These are phyloP conservation scores for Quercus dentata DNA, from an alignment of 306 rosid genomes.

Conservation along the genomic window DNA sequence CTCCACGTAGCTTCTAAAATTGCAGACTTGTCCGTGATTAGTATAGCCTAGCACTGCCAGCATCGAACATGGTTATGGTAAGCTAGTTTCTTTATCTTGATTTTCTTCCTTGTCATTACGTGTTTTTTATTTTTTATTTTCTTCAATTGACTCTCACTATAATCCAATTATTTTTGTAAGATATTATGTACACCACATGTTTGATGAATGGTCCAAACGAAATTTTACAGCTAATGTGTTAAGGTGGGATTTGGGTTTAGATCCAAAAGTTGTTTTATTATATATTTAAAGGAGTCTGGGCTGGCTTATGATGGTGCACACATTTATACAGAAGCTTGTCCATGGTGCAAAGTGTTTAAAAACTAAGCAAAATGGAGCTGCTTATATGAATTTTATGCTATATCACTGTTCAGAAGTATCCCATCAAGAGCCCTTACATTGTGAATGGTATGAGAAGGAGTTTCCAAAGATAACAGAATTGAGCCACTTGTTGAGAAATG, in stretches of 20 bases:
- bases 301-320: conserved; percentile 31
- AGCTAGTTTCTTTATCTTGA: not conserved
- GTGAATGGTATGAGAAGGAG: conserved; percentile 48
- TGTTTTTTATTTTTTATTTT: not conserved
- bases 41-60: not conserved
- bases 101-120: not conserved
- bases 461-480: conserved; percentile 43
- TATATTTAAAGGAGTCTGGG: not conserved
- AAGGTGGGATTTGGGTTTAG: not conserved
- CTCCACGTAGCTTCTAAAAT: not conserved
- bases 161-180: not conserved
- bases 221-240: not conserved
- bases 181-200: conserved; percentile 14
- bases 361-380: conserved; percentile 27
- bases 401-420: conserved; percentile 49
- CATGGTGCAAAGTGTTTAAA: conserved; percentile 19
- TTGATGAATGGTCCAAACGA: conserved; percentile 26
- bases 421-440: conserved; percentile 26
- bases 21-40: not conserved
- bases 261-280: not conserved
- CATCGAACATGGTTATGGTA: not conserved
- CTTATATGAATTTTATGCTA: conserved; percentile 32
- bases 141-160: not conserved
- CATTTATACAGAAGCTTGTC: conserved; percentile 19
- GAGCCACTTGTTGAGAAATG: conserved; percentile 43